These are phyloP conservation scores for Myochromella boudieri DNA, from an alignment of 768 basidiomycete genomes.

Conservation along the genomic window DNA sequence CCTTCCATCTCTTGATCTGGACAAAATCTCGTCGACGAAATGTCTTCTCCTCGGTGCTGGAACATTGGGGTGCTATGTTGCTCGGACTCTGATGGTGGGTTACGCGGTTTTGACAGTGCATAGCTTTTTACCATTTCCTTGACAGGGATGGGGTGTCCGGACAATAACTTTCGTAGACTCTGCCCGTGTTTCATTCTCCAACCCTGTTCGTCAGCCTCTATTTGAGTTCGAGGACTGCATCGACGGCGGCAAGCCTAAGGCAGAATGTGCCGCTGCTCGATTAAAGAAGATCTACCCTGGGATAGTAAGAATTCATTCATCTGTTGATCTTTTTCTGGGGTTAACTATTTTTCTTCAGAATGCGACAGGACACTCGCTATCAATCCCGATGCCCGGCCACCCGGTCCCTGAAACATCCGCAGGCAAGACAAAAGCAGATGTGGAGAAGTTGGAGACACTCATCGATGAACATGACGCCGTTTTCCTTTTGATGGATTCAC, in stretches of 20 bases:
- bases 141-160: conserved; percentile 92
- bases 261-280: conserved; percentile 82
- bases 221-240: conserved; percentile 96
- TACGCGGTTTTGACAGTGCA: not conserved
- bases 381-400: conserved; percentile 98
- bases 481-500: conserved; percentile 96
- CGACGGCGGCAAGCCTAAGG: conserved; percentile 91
- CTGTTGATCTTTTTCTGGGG: no score
- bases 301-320: conserved; percentile 75
- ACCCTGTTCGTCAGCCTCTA: conserved; percentile 95
- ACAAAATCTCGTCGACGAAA: conserved; percentile 75
- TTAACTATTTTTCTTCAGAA: no score
- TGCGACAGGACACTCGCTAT: conserved; percentile 72
- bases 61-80: conserved; percentile 95
- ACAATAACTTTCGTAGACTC: conserved; percentile 94
- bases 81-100: conserved; percentile 83
- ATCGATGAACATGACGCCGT: conserved; percentile 87
- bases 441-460: conserved; percentile 70
- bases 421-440: conserved; percentile 62
- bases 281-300: conserved; percentile 92
- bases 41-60: conserved; percentile 93
- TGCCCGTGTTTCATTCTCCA: conserved; percentile 90
- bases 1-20: conserved; percentile 83
- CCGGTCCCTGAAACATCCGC: conserved; percentile 61
- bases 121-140: not conserved